phyloP scores from a whole-genome alignment of 23 red algal genomes.

The Porphyridium purpureum region DNA sequence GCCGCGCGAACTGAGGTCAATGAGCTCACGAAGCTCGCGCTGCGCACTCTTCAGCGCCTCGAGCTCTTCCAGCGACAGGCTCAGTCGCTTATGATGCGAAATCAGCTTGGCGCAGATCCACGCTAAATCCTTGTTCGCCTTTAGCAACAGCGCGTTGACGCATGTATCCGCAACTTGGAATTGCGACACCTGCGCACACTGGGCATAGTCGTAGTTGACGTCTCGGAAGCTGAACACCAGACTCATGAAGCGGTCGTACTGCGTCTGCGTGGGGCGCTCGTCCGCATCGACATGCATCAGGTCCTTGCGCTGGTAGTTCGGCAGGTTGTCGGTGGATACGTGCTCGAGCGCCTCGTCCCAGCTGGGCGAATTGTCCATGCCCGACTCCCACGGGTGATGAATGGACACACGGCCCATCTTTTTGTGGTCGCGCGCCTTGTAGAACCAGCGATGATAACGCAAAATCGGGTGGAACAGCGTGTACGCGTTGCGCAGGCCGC shows the following conservation, averaged over 20 bases:
- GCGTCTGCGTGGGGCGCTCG: conserved; percentile 22
- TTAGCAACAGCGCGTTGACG: conserved; percentile 31
- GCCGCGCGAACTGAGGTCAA: too few species aligned
- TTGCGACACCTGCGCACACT: conserved; percentile 9
- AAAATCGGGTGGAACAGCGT: conserved; percentile 18
- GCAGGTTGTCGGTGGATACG: conserved; percentile 10
- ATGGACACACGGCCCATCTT: conserved; percentile 27
- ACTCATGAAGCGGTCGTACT: conserved; percentile 29
- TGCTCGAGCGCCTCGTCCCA: conserved; percentile 31
- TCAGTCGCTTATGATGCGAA: too few species aligned
- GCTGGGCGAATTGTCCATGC: conserved; percentile 43
- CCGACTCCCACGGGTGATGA: conserved; percentile 52
- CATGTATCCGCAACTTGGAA: conserved; percentile 29
- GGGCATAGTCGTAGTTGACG: conserved; percentile 17
- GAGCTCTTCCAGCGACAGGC: too few species aligned
- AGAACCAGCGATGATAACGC: conserved; percentile 21
- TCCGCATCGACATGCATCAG: conserved; percentile 16
- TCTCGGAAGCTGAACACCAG: conserved; percentile 39
- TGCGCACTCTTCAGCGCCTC: too few species aligned
- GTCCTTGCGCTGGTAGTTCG: conserved; percentile 14
- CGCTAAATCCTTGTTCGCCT: conserved; percentile 20
- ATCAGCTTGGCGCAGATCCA: too few species aligned
- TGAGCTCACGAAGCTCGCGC: too few species aligned
- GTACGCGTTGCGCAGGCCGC: conserved; percentile 8
- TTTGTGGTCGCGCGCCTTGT: conserved; percentile 21